Evolutionary conservation across 257 asterid genomes (phyloP), one percentile per base, ranked within the genome.

Genomic region (Buddleja alternifolia): DNA sequence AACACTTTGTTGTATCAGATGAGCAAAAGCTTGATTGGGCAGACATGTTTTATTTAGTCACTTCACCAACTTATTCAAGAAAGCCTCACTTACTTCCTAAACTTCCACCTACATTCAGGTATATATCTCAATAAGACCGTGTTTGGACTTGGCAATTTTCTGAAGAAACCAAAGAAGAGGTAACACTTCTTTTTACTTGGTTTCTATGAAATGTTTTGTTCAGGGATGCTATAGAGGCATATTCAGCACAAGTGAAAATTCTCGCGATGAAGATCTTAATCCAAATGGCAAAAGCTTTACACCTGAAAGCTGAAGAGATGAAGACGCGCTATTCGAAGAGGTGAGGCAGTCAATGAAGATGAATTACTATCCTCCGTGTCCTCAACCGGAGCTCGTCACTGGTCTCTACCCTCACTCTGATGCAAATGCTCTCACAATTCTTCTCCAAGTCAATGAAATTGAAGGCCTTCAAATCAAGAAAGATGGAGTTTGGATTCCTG

Each of bases 1-100:
- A 88, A 21, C 78, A 75, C 64, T 78, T 86, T 12, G 90, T 88
- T 16, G 67, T 77, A 0, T 86, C 96, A 0, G 85, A 86, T 52
- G 84, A 86, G 15, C 91, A 86, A 54, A 88, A 82, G 73, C 90
- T 88, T 16, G 93, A 88, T 8, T 88, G 96, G 90, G 75, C 46
- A 8, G 96, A 88, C 54, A 4, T 82, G 0, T 66, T 88, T 34
- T 84, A 0, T 44, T 2, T 72, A 0, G 0, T 16, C 39, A 79
- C 88, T 7, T 67, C 29, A 6, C 96, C 93, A 15, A 1, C 74
- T 4, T 29, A 68, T 37, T 21, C 79, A 34, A 77, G 90, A 44
- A 81, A 82, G 40, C 76, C 83, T 50, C 80, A n/a, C n/a, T n/a
- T n/a, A n/a, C n/a, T n/a, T n/a, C n/a, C n/a, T n/a, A n/a, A n/a